Conservation (phyloP, 75 land plant genomes). For the Cupressus sempervirens region DNA sequence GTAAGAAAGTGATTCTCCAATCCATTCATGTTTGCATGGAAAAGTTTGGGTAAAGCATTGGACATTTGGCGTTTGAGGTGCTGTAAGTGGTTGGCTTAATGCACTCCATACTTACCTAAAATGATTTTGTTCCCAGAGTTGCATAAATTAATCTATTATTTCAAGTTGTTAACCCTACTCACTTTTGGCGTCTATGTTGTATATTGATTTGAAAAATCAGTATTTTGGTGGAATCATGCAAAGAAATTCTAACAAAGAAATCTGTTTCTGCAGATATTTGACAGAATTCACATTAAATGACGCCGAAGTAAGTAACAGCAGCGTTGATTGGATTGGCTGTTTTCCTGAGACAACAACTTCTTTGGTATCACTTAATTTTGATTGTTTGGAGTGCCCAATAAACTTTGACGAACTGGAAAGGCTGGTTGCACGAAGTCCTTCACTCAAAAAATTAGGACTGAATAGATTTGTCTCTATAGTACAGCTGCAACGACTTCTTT, state of each 20-base stretch:
- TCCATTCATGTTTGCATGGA: neutral
- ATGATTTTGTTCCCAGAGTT: neutral
- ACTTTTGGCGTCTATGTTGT: neutral
- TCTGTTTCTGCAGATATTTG: conserved; percentile 29
- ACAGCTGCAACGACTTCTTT: conserved; percentile 47
- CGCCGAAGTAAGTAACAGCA: conserved; percentile 39
- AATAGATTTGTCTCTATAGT: conserved; percentile 39
- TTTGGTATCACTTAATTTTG: conserved; percentile 51
- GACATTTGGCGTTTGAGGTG: neutral
- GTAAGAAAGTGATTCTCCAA: neutral
- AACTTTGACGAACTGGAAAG: conserved; percentile 52
- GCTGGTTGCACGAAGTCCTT: conserved; percentile 52
- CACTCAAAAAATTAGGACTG: conserved; percentile 37
- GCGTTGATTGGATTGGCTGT: conserved; percentile 56
- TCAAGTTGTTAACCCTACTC: neutral
- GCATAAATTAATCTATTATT: neutral
- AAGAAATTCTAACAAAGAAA: neutral
- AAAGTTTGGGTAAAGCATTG: neutral
- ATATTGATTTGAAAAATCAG: neutral
- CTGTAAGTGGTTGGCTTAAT: neutral
- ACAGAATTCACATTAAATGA: conserved; percentile 68
- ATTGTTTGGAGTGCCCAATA: conserved; percentile 40
- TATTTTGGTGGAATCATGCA: neutral
- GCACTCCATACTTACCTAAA: neutral
- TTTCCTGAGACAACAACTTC: conserved; percentile 45